Evolutionary conservation across 345 rosid species (phyloP).

Genomic region (Eucalyptus regnans): DNA sequence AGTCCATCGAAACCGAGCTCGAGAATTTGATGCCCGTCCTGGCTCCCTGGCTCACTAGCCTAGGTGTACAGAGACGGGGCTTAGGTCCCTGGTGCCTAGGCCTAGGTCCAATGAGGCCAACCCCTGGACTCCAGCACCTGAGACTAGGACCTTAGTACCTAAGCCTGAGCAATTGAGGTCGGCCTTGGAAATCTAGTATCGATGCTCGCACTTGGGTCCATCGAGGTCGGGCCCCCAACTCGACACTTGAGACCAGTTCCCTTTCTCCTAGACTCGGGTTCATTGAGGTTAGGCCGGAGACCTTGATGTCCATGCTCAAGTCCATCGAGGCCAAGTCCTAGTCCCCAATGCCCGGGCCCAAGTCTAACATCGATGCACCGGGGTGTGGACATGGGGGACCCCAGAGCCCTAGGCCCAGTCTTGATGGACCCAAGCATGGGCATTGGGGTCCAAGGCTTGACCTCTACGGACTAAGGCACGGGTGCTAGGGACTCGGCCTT

Average conservation of each 20-base stretch:
- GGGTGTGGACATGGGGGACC: fast-evolving
- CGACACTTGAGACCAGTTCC: background rate
- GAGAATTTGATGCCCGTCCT: background rate
- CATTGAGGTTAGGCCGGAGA: too few relatives aligned
- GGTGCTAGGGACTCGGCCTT: fast-evolving
- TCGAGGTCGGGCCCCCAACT: background rate
- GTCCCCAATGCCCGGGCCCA: fast-evolving
- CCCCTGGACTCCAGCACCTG: background rate
- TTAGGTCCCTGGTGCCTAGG: background rate
- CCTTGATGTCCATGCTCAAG: background rate
- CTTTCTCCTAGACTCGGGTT: too few relatives aligned
- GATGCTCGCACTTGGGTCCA: background rate
- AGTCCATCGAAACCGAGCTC: background rate
- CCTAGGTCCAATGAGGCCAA: background rate
- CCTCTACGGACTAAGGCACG: too few relatives aligned
- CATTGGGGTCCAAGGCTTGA: fast-evolving
- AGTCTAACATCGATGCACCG: background rate
- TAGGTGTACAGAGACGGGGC: background rate
- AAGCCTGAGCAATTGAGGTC: background rate
- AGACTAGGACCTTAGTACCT: background rate
- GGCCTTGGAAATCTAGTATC: background rate
- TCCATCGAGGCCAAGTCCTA: background rate
- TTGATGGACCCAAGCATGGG: background rate
- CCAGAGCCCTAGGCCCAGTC: background rate
- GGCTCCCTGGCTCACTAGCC: background rate